Conservation (phyloP, 148 eudicot species). For the Rhododendron ferrugineum region DNA sequence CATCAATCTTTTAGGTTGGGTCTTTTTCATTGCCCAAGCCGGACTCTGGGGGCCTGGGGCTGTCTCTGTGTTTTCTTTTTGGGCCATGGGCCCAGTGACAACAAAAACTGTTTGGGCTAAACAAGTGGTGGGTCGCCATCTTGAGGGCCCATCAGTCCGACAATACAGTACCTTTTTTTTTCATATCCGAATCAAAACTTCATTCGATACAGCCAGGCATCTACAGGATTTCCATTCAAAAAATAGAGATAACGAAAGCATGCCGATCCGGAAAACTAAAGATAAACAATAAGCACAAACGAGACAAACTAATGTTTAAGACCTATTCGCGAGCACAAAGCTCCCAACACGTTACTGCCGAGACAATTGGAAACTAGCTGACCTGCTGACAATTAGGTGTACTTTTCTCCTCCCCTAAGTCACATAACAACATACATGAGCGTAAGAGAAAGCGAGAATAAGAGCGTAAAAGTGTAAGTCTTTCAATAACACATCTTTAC, state of each 20-base stretch:
- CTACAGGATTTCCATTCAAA: too few species aligned
- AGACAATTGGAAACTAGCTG: not conserved
- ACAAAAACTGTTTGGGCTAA: not conserved
- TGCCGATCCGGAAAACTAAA: too few species aligned
- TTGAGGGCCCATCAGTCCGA: not conserved
- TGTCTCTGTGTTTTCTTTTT: conserved; percentile 13
- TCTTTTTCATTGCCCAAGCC: conserved; percentile 25
- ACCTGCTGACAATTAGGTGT: not conserved
- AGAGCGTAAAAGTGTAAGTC: too few species aligned
- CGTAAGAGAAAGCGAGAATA: not conserved
- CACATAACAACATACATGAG: not conserved
- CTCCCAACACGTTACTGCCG: too few species aligned
- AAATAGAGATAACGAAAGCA: too few species aligned
- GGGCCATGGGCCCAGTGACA: not conserved
- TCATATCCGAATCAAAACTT: too few species aligned
- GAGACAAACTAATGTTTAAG: too few species aligned
- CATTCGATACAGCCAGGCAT: too few species aligned
- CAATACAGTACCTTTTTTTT: too few species aligned
- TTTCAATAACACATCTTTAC: too few species aligned
- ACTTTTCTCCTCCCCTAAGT: not conserved
- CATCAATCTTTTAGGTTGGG: conserved; percentile 24
- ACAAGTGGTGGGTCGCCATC: not conserved
- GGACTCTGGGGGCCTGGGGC: conserved; percentile 4
- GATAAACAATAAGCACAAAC: too few species aligned
- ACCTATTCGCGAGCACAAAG: too few species aligned